Base-by-base conservation (phyloP, 805 yeast species). In the Danielia reshetovae region DNA sequence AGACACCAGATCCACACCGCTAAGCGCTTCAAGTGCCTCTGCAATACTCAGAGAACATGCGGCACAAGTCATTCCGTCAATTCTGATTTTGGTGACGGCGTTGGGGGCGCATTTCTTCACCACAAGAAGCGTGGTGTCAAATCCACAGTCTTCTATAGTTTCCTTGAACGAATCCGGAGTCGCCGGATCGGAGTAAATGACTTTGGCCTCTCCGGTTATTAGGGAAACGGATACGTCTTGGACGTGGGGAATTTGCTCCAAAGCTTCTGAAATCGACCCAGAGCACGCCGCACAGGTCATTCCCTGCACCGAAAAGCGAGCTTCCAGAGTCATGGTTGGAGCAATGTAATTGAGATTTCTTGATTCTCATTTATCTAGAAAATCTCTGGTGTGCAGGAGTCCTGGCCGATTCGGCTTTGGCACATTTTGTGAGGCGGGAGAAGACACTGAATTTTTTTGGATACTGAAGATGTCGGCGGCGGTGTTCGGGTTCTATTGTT, bases 281-380 rank as follows among this genome's bases (percentile, higher is more conserved):
- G 54, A 35, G 29, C 59, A 55, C 2, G 59, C 50, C 5, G 48
- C 56, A 25, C 59, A 55, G 18, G 59, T 54, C 59, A 55, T 55
- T 27, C 59, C 59, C 21, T 27, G 36, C 2, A 46, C 34, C 9
- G 39, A 41, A 4, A 44, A 7, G 9, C 9, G 22, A 9, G 22
- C 22, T 19, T 19, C 22, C 7, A 9, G 9, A 9, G 22, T 19
- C 22, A 19, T 19, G 22, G 22, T 7, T 19, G 22, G 7, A 9
- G 22, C 7, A 19, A 19, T 7, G 9, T 7, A 9, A 19, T 7
- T 7, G 9, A 19, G 22, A 7, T 19, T 7, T 19, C 9, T 9
- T 19, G 22, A 7, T 19, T 7, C 9, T 19, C 7, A 19, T 19
- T 19, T 19, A 19, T 19, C 22, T 19, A 19, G 9, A 19, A 19